These are phyloP conservation scores for Claviceps fusiformis DNA, from an alignment of 2,329 filamentous ascomycete genomes.

Conservation along the genomic window DNA sequence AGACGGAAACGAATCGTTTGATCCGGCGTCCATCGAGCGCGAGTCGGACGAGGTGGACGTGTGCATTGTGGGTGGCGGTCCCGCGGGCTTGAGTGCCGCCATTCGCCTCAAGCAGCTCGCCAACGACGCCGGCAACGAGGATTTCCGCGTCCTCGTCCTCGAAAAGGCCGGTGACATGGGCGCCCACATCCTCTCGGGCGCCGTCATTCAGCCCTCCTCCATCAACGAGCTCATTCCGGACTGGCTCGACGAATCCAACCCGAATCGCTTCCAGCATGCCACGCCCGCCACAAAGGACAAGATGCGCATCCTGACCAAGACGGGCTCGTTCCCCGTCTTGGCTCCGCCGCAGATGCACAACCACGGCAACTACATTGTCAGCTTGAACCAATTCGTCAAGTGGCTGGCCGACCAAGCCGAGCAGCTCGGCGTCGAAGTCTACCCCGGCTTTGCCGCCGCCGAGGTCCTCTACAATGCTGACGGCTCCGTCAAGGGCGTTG, in stretches of 20 bases:
- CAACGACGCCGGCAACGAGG: conserved; percentile 87
- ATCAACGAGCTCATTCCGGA: conserved; percentile 85
- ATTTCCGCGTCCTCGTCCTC: conserved; percentile 82
- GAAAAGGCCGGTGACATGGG: conserved; percentile 95
- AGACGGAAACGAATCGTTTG: conserved; percentile 41
- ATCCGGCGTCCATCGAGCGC: conserved; percentile 59
- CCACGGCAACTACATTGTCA: conserved; percentile 94
- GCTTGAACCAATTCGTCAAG: conserved; percentile 84
- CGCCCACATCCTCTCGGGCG: conserved; percentile 89
- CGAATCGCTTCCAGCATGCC: conserved; percentile 71
- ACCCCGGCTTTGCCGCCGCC: conserved; percentile 87
- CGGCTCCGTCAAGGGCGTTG: conserved; percentile 83
- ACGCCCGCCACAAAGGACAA: conserved; percentile 73
- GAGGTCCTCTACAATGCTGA: conserved; percentile 81
- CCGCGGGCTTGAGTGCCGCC: conserved; percentile 80
- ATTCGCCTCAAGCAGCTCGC: conserved; percentile 93
- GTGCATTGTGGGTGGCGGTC: conserved; percentile 92
- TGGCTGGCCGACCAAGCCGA: conserved; percentile 97
- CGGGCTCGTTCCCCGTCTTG: conserved; percentile 62
- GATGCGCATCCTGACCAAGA: conserved; percentile 91
- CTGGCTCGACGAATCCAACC: conserved; percentile 83
- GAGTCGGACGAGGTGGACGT: conserved; percentile 93
- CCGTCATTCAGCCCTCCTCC: conserved; percentile 81
- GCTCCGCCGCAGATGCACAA: conserved; percentile 96
- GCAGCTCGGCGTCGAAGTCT: conserved; percentile 89